Evolutionary conservation across 768 basidiomycete genomes (phyloP).

Genomic region (Rickenella mellea): DNA sequence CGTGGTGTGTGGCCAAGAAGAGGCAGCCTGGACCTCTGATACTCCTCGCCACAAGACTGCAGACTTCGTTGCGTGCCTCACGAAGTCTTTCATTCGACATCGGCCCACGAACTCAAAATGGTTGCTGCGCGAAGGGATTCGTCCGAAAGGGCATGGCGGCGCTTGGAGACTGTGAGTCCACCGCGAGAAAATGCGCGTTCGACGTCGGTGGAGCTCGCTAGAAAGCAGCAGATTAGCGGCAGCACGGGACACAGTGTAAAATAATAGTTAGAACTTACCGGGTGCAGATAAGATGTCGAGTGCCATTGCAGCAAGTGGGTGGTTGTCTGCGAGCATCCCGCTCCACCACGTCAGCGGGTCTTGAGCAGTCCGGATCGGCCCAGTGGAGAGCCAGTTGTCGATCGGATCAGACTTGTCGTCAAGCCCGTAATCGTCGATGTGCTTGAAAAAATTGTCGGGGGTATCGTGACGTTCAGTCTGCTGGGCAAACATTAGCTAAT

Average conservation of each 20-base stretch:
- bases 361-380: background rate
- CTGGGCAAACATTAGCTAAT: no score
- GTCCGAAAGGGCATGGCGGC: constrained; percentile 17
- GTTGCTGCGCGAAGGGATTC: constrained; percentile 13
- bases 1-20: no score
- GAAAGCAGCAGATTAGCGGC: background rate
- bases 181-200: constrained; percentile 20
- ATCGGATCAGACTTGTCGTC: background rate
- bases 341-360: background rate
- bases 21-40: no score
- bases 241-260: background rate
- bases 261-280: constrained; percentile 2
- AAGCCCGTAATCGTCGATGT: background rate
- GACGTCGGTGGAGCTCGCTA: constrained; percentile 20
- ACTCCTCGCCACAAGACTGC: no score
- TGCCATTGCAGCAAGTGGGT: background rate
- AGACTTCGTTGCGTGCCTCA: no score
- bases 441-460: no score
- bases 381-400: background rate
- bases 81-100: no score
- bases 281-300: constrained; percentile 4
- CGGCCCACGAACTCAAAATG: constrained; percentile 19
- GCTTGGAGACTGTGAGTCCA: constrained; percentile 18
- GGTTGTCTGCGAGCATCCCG: background rate
- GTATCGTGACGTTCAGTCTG: no score